A percentile compares a stretch with the other conserved stretches of the same genome.
These are phyloP conservation scores for Globisporangium ultimum DNA, from an alignment of 352 stramenopile genomes.

Conservation along the genomic window DNA sequence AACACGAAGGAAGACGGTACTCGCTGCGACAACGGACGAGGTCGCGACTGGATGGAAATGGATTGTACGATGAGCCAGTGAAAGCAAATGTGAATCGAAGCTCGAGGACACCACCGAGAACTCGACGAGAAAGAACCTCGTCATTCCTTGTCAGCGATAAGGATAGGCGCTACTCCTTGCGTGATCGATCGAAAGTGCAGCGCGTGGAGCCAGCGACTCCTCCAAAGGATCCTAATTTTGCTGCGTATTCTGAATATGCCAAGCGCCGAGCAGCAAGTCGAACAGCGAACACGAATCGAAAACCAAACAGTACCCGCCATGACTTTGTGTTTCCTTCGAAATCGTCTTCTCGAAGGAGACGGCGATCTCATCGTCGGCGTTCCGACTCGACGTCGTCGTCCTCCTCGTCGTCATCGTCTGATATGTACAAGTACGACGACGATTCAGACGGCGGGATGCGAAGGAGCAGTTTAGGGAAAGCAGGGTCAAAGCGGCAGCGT, in stretches of 20 bases:
- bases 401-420: slow-evolving; percentile 47
- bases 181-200: slow-evolving; percentile 69
- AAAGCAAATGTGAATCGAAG: slow-evolving; percentile 1
- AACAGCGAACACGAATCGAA: slow-evolving; percentile 5
- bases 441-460: slow-evolving; percentile 70
- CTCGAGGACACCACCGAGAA: not conserved
- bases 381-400: slow-evolving; percentile 34
- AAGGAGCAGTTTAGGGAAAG: slow-evolving; percentile 30
- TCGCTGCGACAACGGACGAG: slow-evolving; percentile 11
- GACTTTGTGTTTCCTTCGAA: slow-evolving; percentile 27
- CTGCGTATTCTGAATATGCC: slow-evolving; percentile 58
- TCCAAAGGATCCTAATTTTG: slow-evolving; percentile 29
- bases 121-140: not conserved
- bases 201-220: slow-evolving; percentile 24
- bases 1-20: slow-evolving; percentile 12
- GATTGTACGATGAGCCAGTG: slow-evolving; percentile 20
- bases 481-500: slow-evolving; percentile 18
- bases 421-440: slow-evolving; percentile 60
- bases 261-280: slow-evolving; percentile 54
- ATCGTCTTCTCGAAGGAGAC: slow-evolving; percentile 19
- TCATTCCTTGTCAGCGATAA: slow-evolving; percentile 23
- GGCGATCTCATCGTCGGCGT: slow-evolving; percentile 24
- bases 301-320: slow-evolving; percentile 15
- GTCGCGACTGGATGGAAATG: slow-evolving; percentile 4
- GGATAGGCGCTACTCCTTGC: slow-evolving; percentile 59